Evolutionary conservation across 2,329 filamentous ascomycete species (phyloP).

Genomic region (Trematosphaeria pertusa): DNA sequence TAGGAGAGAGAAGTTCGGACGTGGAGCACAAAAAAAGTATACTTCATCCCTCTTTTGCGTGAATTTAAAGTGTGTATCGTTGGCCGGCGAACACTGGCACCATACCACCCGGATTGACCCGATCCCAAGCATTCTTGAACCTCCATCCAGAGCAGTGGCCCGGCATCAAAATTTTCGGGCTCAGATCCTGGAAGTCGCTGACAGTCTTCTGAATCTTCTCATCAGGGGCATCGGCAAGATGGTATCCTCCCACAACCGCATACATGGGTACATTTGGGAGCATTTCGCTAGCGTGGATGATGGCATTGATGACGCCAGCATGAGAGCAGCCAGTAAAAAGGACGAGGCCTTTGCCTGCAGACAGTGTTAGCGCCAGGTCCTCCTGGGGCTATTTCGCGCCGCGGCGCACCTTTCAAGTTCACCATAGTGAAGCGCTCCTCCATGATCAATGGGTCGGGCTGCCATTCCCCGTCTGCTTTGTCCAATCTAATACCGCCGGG

Average conservation of each 20-base stretch:
- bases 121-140: slow-evolving; percentile 57
- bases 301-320: slow-evolving; percentile 61
- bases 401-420: slow-evolving; percentile 60
- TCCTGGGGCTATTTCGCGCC: too few species aligned
- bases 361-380: neutral
- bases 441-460: slow-evolving; percentile 56
- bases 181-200: slow-evolving; percentile 52
- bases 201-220: slow-evolving; percentile 53
- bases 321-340: slow-evolving; percentile 65
- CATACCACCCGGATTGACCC: slow-evolving; percentile 58
- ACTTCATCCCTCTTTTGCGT: too few species aligned
- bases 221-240: slow-evolving; percentile 57
- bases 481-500: slow-evolving; percentile 55
- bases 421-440: slow-evolving; percentile 64
- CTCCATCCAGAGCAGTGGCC: slow-evolving; percentile 65
- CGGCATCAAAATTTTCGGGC: slow-evolving; percentile 59
- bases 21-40: too few species aligned
- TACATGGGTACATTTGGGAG: slow-evolving; percentile 52
- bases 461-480: slow-evolving; percentile 53
- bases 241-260: slow-evolving; percentile 62
- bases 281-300: slow-evolving; percentile 54
- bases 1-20: too few species aligned
- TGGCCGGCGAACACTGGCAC: slow-evolving; percentile 60
- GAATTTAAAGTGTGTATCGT: slow-evolving; percentile 2
- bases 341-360: slow-evolving; percentile 58